Evolutionary conservation across 2,329 filamentous ascomycete species (phyloP), one percentile per base, ranked within the genome.

Genomic region (Elsinoe ampelina): DNA sequence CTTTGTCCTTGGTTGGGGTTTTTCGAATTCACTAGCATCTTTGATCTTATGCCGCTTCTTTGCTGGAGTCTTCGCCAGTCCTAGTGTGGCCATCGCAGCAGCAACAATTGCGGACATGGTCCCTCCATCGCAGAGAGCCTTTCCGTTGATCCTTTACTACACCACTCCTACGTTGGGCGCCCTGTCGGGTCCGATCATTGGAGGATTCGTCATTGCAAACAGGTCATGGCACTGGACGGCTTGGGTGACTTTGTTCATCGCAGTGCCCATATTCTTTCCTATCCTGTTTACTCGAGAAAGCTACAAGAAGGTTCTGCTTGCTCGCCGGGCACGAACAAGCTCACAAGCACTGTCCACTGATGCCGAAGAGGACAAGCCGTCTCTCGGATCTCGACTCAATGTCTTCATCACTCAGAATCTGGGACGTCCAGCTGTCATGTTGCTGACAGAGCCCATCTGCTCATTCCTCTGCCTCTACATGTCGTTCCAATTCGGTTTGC

Each of bases 391-490:
- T 78, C 60, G 75, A 78, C 62, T 66, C 68, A 30, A 73, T 75
- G 69, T 63, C 75, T 47, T 78, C 76, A 0, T 78, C 75, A n/a
- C 71, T 79, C 61, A 79, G 78, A 63, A 75, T 26, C 54, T 56
- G 10, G 38, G 39, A n/a, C 22, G 54, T 6, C 54, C 76, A 6
- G 69, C 77, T 58, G 68, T 73, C 60, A 76, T 78, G 75, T 70
- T 77, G 3, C 65, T 71, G 58, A 75, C 73, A 2, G 75, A 78
- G 61, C 75, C 75, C 17, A 74, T 77, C 8, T 74, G 77, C 3
- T 76, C 77, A 57, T 72, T 79, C 17, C 72, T 76, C 42, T 80
- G 79, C 71, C 71, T 79, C 54, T 80, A 80, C 73, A 68, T 80
- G 5, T 77, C 72, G 20, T 57, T 57, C n/a, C 43, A 57, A 52